Conservation (phyloP, 1,284 basidiomycete species). For the Hymenochaete sp. region DNA sequence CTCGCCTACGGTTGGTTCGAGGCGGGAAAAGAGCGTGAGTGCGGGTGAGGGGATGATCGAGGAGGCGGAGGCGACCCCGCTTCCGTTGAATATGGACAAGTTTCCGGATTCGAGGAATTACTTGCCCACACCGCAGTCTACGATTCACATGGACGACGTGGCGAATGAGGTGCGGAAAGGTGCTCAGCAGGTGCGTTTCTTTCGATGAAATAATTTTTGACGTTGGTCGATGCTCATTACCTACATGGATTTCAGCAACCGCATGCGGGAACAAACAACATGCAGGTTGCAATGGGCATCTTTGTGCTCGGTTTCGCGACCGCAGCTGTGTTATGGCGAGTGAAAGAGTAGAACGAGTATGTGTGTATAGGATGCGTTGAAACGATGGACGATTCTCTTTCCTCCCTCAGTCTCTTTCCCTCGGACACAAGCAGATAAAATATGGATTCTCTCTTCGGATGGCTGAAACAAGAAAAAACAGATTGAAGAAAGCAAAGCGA, state of each 20-base stretch:
- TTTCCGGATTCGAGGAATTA: conserved; percentile 2
- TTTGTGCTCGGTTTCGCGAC: conserved; percentile 16
- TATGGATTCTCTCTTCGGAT: no score
- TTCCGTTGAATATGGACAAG: conserved; percentile 10
- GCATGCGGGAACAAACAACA: conserved; percentile 3
- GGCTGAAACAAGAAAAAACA: background rate
- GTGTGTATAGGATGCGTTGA: no score
- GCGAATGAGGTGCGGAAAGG: background rate
- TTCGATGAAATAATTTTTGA: background rate
- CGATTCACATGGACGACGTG: conserved; percentile 11
- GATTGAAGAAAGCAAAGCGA: background rate
- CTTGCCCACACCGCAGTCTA: conserved; percentile 12
- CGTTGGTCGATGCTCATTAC: background rate
- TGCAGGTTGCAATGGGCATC: conserved; percentile 14
- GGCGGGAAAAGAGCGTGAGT: no score
- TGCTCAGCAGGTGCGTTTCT: conserved; percentile 8
- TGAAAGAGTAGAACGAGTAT: conserved; percentile 19
- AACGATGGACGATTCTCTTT: no score
- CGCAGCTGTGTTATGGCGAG: conserved; percentile 18
- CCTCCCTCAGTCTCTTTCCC: no score
- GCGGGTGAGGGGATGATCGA: background rate
- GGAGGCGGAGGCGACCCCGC: background rate
- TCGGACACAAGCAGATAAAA: no score
- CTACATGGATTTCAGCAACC: background rate
- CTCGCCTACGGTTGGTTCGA: conserved; percentile 8